phyloP scores from a whole-genome alignment of 192 early-diverging fungal species.

The Coemansia sp. region DNA sequence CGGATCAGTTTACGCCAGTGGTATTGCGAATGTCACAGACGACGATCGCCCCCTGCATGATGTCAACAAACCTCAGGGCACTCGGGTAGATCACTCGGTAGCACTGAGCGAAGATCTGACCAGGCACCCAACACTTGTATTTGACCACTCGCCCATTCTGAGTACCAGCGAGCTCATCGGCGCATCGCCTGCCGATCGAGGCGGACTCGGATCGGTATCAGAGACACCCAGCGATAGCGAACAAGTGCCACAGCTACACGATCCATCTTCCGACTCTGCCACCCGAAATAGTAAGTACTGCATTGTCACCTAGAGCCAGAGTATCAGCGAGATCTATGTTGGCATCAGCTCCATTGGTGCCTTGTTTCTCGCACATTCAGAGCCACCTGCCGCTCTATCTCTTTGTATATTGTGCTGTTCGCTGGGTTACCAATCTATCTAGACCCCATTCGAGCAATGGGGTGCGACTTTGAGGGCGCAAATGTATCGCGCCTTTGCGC shows the following conservation, averaged over 20 bases:
- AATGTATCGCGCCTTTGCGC: neutral
- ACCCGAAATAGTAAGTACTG: neutral
- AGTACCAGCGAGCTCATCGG: slow-evolving; percentile 23
- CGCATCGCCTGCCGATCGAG: neutral
- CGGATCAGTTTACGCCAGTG: slow-evolving; percentile 6
- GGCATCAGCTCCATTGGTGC: neutral
- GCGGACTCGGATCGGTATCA: neutral
- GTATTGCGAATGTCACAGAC: slow-evolving; percentile 10
- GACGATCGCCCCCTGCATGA: slow-evolving; percentile 33
- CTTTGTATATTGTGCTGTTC: neutral
- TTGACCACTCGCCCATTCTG: slow-evolving; percentile 42
- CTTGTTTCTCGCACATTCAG: neutral
- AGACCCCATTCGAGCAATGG: neutral
- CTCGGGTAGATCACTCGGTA: neutral
- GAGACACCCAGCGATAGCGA: neutral
- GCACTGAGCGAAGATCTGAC: slow-evolving; percentile 12
- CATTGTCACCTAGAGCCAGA: neutral
- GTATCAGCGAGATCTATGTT: neutral
- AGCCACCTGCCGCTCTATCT: neutral
- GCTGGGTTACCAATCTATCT: neutral
- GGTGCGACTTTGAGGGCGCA: neutral
- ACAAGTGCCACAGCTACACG: neutral
- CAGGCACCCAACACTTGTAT: slow-evolving; percentile 45
- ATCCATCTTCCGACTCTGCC: neutral
- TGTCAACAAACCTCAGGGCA: neutral